Base-by-base conservation (phyloP, 495 filamentous ascomycete species). In the Antarctomyces pellizariae region DNA sequence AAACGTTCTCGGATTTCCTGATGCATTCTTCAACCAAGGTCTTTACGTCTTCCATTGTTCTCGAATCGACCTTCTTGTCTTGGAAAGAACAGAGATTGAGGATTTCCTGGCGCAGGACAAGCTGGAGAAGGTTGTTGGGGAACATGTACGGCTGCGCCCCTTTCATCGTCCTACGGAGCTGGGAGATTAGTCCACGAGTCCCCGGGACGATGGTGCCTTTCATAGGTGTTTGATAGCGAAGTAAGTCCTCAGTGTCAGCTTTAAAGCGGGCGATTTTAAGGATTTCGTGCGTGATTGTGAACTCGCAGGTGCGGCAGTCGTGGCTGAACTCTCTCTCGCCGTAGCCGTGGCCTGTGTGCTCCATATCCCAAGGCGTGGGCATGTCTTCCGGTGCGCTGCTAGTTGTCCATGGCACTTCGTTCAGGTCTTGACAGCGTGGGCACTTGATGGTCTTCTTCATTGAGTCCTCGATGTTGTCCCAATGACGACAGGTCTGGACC, bases 371-470 rank as follows among this genome's bases (percentile, higher is more conserved):
- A 20, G 1, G 7, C 7, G 18, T 23, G 18, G 16, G 36, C 30
- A 28, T 15, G 6, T 40, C 31, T 20, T 55, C 49, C 0, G 44
- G 36, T n/a, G 49, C 29, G 7, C 42, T 41, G 29, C 59, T 63
- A 0, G 52, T 56, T 9, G 72, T 73, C 69, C 72, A 80, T 0
- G 60, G 62, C 6, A 70, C 52, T 4, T 45, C 24, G 13, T 64
- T 22, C 8, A 2, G 11, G 2, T 35, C 30, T 3, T 25, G 30
- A 38, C 76, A 82, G 19, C 34, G 44, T 1, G 69, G 67, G 35
- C 76, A 84, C 1, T 35, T 28, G 5, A 80, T 17, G 1, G 7
- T 37, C 36, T 65, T 72, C 13, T 37, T 22, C 1, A 46, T 21
- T 1, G 52, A 34, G 24, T 71, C 64, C 9, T 64, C 43, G 4